Evolutionary conservation across 2,329 filamentous ascomycete genomes (phyloP), one percentile per base, ranked within the genome.

Genomic region (Fusarium phyllophilum): DNA sequence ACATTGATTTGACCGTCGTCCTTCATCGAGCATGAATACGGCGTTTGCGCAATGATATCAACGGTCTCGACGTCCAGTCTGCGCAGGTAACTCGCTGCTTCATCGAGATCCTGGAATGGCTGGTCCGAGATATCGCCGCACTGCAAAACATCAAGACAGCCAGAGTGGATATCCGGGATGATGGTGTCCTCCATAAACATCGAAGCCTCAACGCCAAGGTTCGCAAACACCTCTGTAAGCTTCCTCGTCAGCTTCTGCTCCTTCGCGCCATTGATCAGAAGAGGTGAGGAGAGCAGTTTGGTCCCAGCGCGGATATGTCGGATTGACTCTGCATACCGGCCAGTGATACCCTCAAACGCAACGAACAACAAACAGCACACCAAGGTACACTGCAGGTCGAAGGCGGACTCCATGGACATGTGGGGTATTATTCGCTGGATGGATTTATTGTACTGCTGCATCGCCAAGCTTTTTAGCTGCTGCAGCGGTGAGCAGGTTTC

Each of bases 281-380:
- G 33, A 0, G 63, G 73, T 12, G 67, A 68, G 6, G 58, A 62
- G 5, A 75, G 64, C 0, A 78, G 38, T n/a, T 46, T 45, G 1
- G 58, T 69, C 17, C 76, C 76, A 0, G 73, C 72, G 8, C 69
- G 62, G 5, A 78, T 72, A 22, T 78, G 77, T 18, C 65, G 65
- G 22, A 78, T 49, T 0, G 72, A 70, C 36, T 78, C 76, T 0
- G 68, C 56, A 41, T 78, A 78, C 7, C 74, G 65, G 15, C 76
- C 77, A 3, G 66, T 70, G 26, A 78, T 68, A 5, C 73, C 54
- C 49, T 78, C 77, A 13, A 77, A 73, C 1, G 75, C 76, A 6
- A 78, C 62, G 12, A 78, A 78, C 3, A 78, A 26, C 1, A 78
- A 44, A 34, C 77, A 78, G 29, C 75, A 75, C 2, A 78, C 65